phyloP scores from a whole-genome alignment of 768 basidiomycete species.

The Arthromyces matolae region DNA sequence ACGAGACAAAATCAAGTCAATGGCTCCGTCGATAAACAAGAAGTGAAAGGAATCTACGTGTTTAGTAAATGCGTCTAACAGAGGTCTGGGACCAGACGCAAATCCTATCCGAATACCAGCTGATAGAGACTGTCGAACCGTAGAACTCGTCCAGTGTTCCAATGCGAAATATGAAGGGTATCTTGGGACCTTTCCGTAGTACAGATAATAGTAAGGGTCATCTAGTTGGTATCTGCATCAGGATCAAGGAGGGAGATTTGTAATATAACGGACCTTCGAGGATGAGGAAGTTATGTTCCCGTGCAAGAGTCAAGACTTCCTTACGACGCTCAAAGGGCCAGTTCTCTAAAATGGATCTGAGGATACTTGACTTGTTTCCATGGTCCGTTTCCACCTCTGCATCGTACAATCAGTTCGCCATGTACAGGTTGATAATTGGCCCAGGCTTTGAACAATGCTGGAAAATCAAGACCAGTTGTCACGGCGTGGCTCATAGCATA shows the following conservation, averaged over 20 bases:
- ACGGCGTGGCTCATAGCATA: no score
- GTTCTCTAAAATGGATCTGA: slow-evolving; percentile 58
- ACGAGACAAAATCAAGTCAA: not conserved
- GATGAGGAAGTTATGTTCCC: slow-evolving; percentile 71
- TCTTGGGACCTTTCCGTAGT: slow-evolving; percentile 60
- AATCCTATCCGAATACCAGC: slow-evolving; percentile 77
- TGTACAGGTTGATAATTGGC: no score
- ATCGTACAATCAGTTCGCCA: not conserved
- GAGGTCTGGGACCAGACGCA: slow-evolving; percentile 60
- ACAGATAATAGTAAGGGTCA: slow-evolving; percentile 73
- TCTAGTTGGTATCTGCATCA: slow-evolving; percentile 35
- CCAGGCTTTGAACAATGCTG: no score
- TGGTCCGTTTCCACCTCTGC: slow-evolving; percentile 70
- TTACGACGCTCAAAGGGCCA: slow-evolving; percentile 74
- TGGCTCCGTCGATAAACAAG: not conserved
- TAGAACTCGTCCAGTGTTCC: slow-evolving; percentile 74
- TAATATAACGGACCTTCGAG: slow-evolving; percentile 58
- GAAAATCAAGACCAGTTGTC: no score
- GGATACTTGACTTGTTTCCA: slow-evolving; percentile 54
- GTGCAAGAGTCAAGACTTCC: slow-evolving; percentile 63
- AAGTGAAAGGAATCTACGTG: slow-evolving; percentile 36
- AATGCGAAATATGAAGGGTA: slow-evolving; percentile 77
- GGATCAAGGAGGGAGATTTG: not conserved
- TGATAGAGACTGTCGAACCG: slow-evolving; percentile 81
- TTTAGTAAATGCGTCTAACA: slow-evolving; percentile 64